Evolutionary conservation across 2,329 filamentous ascomycete species (phyloP).

Genomic region (Teratosphaeria destructans): DNA sequence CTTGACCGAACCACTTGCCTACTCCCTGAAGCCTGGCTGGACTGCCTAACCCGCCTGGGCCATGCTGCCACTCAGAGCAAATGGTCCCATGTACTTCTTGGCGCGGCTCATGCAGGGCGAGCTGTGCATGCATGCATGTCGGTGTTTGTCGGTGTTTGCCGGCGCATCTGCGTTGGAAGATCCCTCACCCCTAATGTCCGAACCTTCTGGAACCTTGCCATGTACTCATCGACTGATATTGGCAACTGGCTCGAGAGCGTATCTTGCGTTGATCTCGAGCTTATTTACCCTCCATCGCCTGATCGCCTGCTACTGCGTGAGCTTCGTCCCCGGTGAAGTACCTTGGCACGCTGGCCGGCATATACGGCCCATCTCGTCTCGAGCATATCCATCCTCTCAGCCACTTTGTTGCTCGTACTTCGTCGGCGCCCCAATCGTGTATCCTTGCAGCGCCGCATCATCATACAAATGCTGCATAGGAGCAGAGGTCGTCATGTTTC

Average conservation of each 20-base stretch:
- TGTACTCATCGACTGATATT: too few relatives aligned
- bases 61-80: not conserved
- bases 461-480: conserved; percentile 3
- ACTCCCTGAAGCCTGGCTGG: not conserved
- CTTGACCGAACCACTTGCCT: too few relatives aligned
- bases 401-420: conserved; percentile 1
- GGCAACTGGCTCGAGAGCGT: not conserved
- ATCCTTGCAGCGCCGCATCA: not conserved
- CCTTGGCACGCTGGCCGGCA: not conserved
- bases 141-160: not conserved
- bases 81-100: not conserved
- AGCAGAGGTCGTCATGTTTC: conserved; percentile 2
- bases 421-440: not conserved
- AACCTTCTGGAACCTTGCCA: not conserved
- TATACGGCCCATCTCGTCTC: not conserved
- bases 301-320: not conserved
- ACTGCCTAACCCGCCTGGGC: not conserved
- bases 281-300: not conserved
- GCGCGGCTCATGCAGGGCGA: not conserved
- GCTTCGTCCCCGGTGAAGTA: not conserved
- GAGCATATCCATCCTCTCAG: not conserved
- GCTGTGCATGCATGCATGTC: not conserved
- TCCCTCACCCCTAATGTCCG: not conserved
- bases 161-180: not conserved
- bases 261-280: not conserved